These are phyloP conservation scores for Aethionema arabicum DNA, from an alignment of 345 rosid genomes.

Conservation along the genomic window DNA sequence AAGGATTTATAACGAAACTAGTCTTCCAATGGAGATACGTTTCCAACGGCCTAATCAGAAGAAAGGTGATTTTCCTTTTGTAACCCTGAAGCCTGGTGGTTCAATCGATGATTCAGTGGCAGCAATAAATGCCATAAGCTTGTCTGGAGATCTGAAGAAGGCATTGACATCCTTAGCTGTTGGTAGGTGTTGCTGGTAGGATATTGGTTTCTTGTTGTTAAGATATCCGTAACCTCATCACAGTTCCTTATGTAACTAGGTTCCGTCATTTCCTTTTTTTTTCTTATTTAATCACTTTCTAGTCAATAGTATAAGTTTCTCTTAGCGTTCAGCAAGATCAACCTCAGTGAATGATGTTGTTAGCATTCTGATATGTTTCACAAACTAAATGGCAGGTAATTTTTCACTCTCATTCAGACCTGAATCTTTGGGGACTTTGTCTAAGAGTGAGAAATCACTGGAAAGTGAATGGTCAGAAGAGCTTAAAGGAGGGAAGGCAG, in stretches of 20 bases:
- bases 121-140: constrained; percentile 66
- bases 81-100: constrained; percentile 68
- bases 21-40: constrained; percentile 70
- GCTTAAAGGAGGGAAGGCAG: constrained; percentile 87
- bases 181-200: constrained; percentile 49
- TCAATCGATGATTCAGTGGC: constrained; percentile 83
- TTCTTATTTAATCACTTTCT: constrained; percentile 13
- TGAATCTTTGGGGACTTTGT: constrained; percentile 47
- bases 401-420: constrained; percentile 92
- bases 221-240: constrained; percentile 18
- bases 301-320: constrained; percentile 20
- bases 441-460: constrained; percentile 42
- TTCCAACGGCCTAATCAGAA: constrained; percentile 66
- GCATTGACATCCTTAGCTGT: constrained; percentile 73
- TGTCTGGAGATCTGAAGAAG: constrained; percentile 73
- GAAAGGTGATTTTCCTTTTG: constrained; percentile 55
- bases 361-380: constrained; percentile 17
- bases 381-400: constrained; percentile 62
- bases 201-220: constrained; percentile 28
- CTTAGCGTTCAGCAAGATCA: constrained; percentile 21
- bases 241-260: constrained; percentile 13
- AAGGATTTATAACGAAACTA: constrained; percentile 81
- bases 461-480: constrained; percentile 86
- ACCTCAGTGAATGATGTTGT: constrained; percentile 5
- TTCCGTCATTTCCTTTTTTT: constrained; percentile 15